phyloP scores from a whole-genome alignment of 306 rosid genomes.

The Prunus armeniaca region DNA sequence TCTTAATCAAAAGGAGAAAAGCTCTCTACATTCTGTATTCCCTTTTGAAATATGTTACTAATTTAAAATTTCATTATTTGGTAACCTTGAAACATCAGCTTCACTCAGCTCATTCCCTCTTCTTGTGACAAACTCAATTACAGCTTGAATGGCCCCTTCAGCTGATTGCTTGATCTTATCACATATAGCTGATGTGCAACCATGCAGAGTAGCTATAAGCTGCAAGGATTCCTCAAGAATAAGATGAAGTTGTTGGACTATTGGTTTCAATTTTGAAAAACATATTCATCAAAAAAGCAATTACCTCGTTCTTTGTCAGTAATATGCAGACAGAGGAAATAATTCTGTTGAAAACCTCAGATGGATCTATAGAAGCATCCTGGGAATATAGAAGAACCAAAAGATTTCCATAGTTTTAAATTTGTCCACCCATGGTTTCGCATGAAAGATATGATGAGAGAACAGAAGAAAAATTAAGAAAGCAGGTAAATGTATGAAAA shows the following conservation, averaged over 20 bases:
- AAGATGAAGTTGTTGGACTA: not conserved
- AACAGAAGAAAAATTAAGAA: conserved; percentile 5
- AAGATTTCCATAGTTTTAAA: conserved; percentile 16
- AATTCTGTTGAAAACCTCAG: conserved; percentile 95
- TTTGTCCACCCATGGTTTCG: conserved; percentile 17
- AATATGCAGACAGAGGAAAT: conserved; percentile 78
- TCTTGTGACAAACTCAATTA: conserved; percentile 73
- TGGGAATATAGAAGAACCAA: conserved; percentile 39
- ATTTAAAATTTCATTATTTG: conserved; percentile 12
- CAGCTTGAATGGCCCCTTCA: conserved; percentile 95
- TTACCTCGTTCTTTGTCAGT: conserved; percentile 84
- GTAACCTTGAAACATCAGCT: conserved; percentile 81
- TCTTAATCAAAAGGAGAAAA: conserved; percentile 21
- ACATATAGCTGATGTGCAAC: conserved; percentile 78
- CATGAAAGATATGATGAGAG: conserved; percentile 1
- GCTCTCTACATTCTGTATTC: conserved; percentile 9
- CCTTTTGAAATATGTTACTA: conserved; percentile 7
- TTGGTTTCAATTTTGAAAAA: not conserved
- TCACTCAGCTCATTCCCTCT: conserved; percentile 81
- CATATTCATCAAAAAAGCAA: conserved; percentile 5
- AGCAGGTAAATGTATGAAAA: conserved; percentile 8
- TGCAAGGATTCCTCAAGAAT: conserved; percentile 31
- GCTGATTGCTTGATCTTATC: conserved; percentile 94
- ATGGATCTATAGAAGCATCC: conserved; percentile 97
- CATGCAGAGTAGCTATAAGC: conserved; percentile 85